Base-by-base conservation (phyloP, 371 early-diverging fungal species). In the Mucor irregularis region DNA sequence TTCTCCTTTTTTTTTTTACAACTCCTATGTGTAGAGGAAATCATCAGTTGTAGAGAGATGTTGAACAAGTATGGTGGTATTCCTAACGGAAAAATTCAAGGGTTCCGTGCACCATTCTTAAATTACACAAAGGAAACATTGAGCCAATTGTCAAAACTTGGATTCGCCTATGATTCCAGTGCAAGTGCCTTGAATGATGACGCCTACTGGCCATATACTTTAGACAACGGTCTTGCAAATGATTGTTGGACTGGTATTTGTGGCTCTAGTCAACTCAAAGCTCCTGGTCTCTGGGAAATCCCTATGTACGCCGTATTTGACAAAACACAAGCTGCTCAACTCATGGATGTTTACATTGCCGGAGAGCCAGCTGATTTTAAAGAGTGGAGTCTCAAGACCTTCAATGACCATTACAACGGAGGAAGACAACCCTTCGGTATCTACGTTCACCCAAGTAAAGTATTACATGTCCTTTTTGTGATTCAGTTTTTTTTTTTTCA, bases 271-370 rank as follows among this genome's bases (percentile, higher is more conserved):
- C 49, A 56, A 11, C 48, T 77, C 8, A 71, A 72, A n/a, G 49
- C 75, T 8, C 85, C 84, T 0, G 88, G 88, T 5, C 56, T 89
- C 47, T 90, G 87, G 85, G 88, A 90, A 61, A 74, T 90, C 22
- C 90, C 89, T 7, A 83, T 89, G 86, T 70, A 76, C 25, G 42
- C 74, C 7, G 73, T 78, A 0, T 53, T 65, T 11, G 77, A 74
- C 48, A 64, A 78, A 24, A 52, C 58, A 0, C 64, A 62, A 19
- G 61, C 68, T 2, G 68, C 74, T 9, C 83, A 85, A 49, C 53
- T 82, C 33, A 90, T 90, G 90, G 90, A 90, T 63, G 81, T 83
- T 1, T 84, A 83, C 46, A 68, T 86, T 53, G 73, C 78, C 14
- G 80, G 76, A 3, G 44, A 56, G 11, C 80, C 83, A 2, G 60